Base-by-base conservation (phyloP, 1,284 basidiomycete species). In the Agroathelia rolfsii region DNA sequence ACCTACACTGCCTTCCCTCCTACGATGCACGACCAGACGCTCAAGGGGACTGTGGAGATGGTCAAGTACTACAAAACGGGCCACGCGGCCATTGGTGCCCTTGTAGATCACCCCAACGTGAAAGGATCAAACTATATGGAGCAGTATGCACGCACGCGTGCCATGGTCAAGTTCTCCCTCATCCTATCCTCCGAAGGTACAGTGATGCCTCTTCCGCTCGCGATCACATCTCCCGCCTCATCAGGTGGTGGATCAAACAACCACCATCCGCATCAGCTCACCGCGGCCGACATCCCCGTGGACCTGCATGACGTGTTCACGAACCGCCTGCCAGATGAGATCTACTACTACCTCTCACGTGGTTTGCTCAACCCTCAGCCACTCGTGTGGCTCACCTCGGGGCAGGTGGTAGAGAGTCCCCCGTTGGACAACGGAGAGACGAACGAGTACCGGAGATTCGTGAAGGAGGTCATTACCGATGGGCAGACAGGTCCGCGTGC, bases 251-350 rank as follows among this genome's bases (percentile, higher is more conserved):
- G n/a, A n/a, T n/a, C n/a, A n/a, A 54, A 59, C 19, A 70, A 61
- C 42, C 71, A 73, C 50, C 73, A 76, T 38, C 55, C 61, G n/a
- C 70, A 75, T 43, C 77, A 75, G 45, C 72, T 80, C 29, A 87
- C 85, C 0, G 73, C 82, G 0, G 76, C 80, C 15, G 94, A 97
- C 46, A 78, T 98, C 22, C 94, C 94, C 1, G 57, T 64, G 26
- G 94, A 98, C 59, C 64, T 99, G 23, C 86, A 95, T 52, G 92
- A 96, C 33, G 84, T 98, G 43, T 98, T 97, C 61, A 95, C 92
- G 3, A 71, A 87, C 53, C 82, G 90, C 22, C 69, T 99, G 11
- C 94, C 95, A 0, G 94, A 98, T 58, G 93, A 98, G 53, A 71
- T 97, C 37, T 97, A 94, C 63, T 94, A 84, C 58, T 94, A 96